Conservation (phyloP, 148 eudicot species). For the Silene latifolia region DNA sequence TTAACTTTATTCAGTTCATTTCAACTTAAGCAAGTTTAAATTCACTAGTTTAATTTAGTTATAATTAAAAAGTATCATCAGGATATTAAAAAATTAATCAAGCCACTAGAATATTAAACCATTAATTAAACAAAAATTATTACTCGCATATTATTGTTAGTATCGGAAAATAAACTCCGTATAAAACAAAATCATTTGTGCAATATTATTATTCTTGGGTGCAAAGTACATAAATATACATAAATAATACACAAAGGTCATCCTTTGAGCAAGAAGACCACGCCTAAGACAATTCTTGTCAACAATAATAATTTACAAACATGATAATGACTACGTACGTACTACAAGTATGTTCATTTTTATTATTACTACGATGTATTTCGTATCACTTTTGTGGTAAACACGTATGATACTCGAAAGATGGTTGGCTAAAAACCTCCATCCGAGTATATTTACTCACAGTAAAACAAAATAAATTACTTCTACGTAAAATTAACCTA, state of each 20-base stretch:
- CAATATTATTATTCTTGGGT: constrained; percentile 14
- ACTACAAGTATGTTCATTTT: neutral
- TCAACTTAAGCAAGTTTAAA: no score
- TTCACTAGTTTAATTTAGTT: no score
- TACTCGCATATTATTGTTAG: no score
- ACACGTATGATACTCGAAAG: constrained; percentile 20
- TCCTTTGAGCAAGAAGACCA: constrained; percentile 30
- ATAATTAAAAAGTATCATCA: no score
- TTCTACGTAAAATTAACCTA: constrained; percentile 11
- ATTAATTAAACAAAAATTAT: no score
- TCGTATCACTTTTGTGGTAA: constrained; percentile 16
- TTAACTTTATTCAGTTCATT: no score
- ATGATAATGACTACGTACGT: neutral
- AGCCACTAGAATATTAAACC: no score
- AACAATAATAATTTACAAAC: constrained; percentile 31
- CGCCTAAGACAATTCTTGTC: neutral
- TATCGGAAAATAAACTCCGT: no score
- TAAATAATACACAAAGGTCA: constrained; percentile 26
- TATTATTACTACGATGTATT: neutral
- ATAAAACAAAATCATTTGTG: no score
- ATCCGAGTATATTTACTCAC: constrained; percentile 18
- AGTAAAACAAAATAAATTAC: neutral
- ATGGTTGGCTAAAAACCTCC: constrained; percentile 26
- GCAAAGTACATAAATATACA: constrained; percentile 23
- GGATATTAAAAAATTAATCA: no score